Base-by-base conservation (phyloP, 1,284 basidiomycete species). In the Cutaneotrichosporon cavernicola region DNA sequence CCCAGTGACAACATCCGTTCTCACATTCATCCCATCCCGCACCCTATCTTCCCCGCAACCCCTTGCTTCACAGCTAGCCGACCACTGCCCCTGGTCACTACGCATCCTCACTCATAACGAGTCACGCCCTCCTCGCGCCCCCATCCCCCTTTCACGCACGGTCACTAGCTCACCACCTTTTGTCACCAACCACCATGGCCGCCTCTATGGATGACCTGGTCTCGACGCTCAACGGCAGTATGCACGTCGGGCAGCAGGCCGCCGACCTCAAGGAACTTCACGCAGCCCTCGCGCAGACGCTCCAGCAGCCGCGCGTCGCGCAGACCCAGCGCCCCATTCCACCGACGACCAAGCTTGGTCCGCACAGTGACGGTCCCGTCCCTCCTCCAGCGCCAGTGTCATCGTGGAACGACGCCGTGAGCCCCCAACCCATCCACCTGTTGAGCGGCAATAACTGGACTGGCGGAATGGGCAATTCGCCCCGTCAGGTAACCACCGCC, bases 201-300 rank as follows among this genome's bases (percentile, higher is more conserved):
- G 51, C 51, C 8, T 53, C 51, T 8, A 76, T 81, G 67, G 79
- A 81, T 26, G 79, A 81, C 69, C 70, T 81, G 11, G 73, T 81
- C 55, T 75, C 79, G 11, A 76, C 76, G 8, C 70, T 81, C 59
- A 70, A 67, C 9, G 67, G 68, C 18, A 70, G 72, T 16, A 61
- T 77, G 32, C 74, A 79, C 59, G 76, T 76, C 50, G 76, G 76
- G 3, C 72, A 74, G 60, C 71, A 79, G 63, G 75, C 73, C 8
- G 67, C 75, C 52, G 76, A 81, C 49, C 64, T 81, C 22, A 68
- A 72, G 51, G 60, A 73, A 73, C 62, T 64, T 78, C 34, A 76
- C 50, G 58, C 58, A 34, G 52, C 52, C 36, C 58, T 60, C 36
- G 38, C 58, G 14, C 58, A 60, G 58, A 60, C 58, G 2, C 58